These are phyloP conservation scores for Dacryopinax spathularia DNA, from an alignment of 768 basidiomycete species.

Conservation along the genomic window DNA sequence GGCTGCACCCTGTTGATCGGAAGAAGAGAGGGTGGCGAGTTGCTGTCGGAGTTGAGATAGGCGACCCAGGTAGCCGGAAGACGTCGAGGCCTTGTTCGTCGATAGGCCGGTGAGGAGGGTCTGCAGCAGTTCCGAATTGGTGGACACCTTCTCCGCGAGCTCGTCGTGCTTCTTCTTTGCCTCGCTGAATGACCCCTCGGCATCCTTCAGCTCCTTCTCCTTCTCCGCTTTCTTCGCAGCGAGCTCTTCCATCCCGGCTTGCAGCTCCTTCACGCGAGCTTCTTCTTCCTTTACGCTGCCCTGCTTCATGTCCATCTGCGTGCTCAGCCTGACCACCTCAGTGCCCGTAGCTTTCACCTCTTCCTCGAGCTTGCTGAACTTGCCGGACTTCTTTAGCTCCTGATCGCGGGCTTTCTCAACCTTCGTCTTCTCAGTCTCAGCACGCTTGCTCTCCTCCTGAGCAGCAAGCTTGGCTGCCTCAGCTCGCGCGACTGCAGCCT, in stretches of 20 bases:
- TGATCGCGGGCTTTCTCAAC: constrained; percentile 67
- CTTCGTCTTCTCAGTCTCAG: constrained; percentile 49
- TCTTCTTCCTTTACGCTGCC: constrained; percentile 68
- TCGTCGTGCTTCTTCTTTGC: constrained; percentile 57
- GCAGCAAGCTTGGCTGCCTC: constrained; percentile 39
- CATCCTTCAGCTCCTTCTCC: constrained; percentile 39
- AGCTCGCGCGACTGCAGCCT: constrained; percentile 23
- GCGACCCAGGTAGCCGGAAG: constrained; percentile 69
- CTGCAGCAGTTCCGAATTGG: constrained; percentile 85
- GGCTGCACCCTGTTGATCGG: constrained; percentile 67
- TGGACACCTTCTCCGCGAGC: constrained; percentile 45
- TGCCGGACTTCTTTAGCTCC: constrained; percentile 87
- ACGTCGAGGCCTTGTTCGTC: constrained; percentile 45
- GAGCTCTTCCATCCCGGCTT: constrained; percentile 51
- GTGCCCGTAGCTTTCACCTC: constrained; percentile 65
- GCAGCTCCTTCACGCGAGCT: constrained; percentile 37
- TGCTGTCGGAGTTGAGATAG: constrained; percentile 87
- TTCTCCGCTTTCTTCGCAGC: constrained; percentile 44
- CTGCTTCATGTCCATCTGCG: constrained; percentile 72
- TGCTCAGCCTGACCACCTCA: constrained; percentile 62
- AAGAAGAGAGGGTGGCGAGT: constrained; percentile 60
- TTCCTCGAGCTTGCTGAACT: constrained; percentile 72
- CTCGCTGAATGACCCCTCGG: constrained; percentile 40
- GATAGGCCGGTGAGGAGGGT: constrained; percentile 86
- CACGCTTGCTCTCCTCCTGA: constrained; percentile 40